Percentiles rank a stretch among this genome's conserved stretches.
These are phyloP conservation scores for Syncephalis fuscata DNA, from an alignment of 371 early-diverging fungal genomes.

Conservation along the genomic window DNA sequence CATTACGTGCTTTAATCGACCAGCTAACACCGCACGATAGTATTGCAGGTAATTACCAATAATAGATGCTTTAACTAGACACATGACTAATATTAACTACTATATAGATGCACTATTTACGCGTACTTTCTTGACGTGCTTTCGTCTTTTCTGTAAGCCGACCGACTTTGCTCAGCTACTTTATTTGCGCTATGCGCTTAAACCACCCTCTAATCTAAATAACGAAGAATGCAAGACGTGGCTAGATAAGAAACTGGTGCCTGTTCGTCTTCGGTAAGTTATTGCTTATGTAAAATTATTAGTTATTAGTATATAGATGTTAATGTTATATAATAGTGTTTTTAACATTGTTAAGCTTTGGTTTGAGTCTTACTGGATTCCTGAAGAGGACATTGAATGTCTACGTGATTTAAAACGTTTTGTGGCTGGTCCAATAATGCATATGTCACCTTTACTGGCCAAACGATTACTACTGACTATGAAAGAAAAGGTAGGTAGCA, in stretches of 20 bases:
- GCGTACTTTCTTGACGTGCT: conserved; percentile 69
- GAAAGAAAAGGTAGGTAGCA: too few species aligned
- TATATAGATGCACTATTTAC: conserved; percentile 69
- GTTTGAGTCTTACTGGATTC: conserved; percentile 56
- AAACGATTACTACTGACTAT: too few species aligned
- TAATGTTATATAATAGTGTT: conserved; percentile 29
- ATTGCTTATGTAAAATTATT: too few species aligned
- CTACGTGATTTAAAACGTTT: too few species aligned
- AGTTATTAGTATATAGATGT: too few species aligned
- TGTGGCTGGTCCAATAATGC: too few species aligned
- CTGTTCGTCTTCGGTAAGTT: conserved; percentile 54
- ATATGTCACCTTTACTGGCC: too few species aligned
- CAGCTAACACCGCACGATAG: conserved; percentile 71
- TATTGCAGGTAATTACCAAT: too few species aligned
- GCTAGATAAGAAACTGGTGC: conserved; percentile 68
- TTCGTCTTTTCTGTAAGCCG: conserved; percentile 65
- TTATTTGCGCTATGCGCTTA: conserved; percentile 48
- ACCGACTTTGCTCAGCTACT: conserved; percentile 50
- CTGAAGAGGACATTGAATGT: too few species aligned
- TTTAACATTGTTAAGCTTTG: conserved; percentile 76
- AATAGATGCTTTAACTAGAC: too few species aligned
- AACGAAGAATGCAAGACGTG: conserved; percentile 52
- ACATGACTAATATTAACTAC: too few species aligned
- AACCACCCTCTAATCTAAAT: conserved; percentile 50
- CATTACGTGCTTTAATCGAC: conserved; percentile 67